These are phyloP conservation scores for Talaromyces sp. DNA, from an alignment of 2,329 filamentous ascomycete species.

Conservation along the genomic window DNA sequence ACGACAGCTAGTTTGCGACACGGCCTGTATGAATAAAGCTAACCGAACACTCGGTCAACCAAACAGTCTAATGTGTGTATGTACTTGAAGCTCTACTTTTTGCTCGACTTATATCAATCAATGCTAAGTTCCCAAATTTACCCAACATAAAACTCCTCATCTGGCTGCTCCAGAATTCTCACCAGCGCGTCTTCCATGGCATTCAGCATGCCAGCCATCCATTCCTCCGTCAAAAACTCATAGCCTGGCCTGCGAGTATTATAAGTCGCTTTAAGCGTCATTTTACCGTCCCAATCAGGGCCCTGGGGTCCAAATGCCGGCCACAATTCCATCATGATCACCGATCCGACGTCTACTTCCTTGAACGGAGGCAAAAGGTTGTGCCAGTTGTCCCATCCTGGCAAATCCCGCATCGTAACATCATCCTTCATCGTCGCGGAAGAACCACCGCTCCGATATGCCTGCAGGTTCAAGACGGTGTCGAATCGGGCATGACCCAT, in stretches of 20 bases:
- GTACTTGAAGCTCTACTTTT: not conserved
- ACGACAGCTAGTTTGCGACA: not conserved
- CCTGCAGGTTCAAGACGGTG: conserved; percentile 4
- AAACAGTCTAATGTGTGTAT: not conserved
- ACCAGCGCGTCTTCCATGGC: conserved; percentile 7
- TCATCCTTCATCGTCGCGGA: not conserved
- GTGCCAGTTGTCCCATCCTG: not conserved
- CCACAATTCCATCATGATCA: conserved; percentile 7
- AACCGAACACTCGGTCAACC: not conserved
- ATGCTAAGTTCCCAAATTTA: not conserved
- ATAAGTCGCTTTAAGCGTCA: not conserved
- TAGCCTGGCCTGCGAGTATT: conserved; percentile 1
- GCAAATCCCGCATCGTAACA: not conserved
- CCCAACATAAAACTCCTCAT: conserved; percentile 3
- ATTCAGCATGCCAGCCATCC: not conserved
- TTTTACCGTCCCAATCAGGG: not conserved
- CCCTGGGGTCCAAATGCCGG: not conserved
- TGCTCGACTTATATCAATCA: not conserved
- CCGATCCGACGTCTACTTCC: not conserved
- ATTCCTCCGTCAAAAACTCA: conserved; percentile 6
- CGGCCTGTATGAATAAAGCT: not conserved
- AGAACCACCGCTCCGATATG: not conserved
- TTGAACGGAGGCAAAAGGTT: conserved; percentile 7
- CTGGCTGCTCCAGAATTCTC: not conserved
- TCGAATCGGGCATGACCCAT: conserved; percentile 4